These are phyloP conservation scores for Endocladia muricata DNA, from an alignment of 31 red algal genomes.

Conservation along the genomic window DNA sequence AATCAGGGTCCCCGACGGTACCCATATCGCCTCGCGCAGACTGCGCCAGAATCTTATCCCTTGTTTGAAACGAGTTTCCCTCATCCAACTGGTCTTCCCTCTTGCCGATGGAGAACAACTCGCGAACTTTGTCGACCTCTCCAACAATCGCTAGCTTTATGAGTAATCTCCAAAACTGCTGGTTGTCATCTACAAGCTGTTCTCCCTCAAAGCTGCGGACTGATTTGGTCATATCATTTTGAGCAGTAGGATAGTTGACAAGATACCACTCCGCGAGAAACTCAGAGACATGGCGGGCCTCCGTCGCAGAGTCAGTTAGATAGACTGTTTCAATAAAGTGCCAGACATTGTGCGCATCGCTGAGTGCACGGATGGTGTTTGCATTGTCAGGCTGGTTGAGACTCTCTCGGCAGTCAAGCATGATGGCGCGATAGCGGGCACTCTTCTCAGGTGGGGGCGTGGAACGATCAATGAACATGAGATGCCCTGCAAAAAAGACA, in stretches of 20 bases:
- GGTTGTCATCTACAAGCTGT: background rate
- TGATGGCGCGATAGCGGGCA: constrained; percentile 24
- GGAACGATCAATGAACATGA: constrained; percentile 9
- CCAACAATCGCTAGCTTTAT: constrained; percentile 30
- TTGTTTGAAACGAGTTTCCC: background rate
- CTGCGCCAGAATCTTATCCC: background rate
- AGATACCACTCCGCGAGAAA: constrained; percentile 43
- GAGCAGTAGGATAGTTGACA: constrained; percentile 11
- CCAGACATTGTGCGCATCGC: constrained; percentile 34
- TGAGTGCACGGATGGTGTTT: constrained; percentile 6
- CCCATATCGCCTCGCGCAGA: background rate
- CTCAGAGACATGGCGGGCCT: constrained; percentile 28
- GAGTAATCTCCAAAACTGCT: constrained; percentile 44
- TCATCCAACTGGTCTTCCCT: too few relatives aligned
- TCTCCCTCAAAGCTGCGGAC: background rate
- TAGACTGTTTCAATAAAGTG: constrained; percentile 38
- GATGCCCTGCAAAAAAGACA: constrained; percentile 38
- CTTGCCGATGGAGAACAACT: constrained; percentile 4
- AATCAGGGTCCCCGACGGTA: background rate
- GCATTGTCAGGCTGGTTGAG: background rate
- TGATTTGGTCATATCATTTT: background rate
- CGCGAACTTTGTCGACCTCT: background rate
- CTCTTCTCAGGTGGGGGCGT: constrained; percentile 2
- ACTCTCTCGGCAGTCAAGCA: constrained; percentile 7
- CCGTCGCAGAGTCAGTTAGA: constrained; percentile 2